These are phyloP conservation scores for Phaeosphaeriaceae sp. DNA, from an alignment of 2,329 filamentous ascomycete genomes.

Conservation along the genomic window DNA sequence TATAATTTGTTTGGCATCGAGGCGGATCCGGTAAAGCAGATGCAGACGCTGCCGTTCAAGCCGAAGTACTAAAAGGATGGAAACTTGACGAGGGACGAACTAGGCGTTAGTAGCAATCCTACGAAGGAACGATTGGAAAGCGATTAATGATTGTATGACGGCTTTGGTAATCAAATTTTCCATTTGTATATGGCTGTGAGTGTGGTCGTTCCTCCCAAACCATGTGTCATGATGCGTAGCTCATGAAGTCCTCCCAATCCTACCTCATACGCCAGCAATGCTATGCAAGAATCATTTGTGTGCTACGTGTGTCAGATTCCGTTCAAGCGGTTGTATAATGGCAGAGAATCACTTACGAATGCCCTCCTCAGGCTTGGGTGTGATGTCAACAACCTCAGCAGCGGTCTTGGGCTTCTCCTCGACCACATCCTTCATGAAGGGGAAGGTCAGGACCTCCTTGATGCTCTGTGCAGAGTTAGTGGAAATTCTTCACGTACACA, in stretches of 20 bases:
- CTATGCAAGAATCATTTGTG: constrained; percentile 29
- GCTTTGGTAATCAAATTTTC: background rate
- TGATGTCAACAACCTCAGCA: constrained; percentile 68
- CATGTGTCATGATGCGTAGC: constrained; percentile 14
- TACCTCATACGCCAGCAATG: constrained; percentile 18
- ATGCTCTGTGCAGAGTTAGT: constrained; percentile 62
- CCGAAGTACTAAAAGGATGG: constrained; percentile 50
- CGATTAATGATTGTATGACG: no score
- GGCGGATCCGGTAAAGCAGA: constrained; percentile 51
- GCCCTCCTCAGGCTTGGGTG: constrained; percentile 67
- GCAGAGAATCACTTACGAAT: constrained; percentile 49
- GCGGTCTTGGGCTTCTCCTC: constrained; percentile 55
- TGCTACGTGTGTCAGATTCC: constrained; percentile 17
- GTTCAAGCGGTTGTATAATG: background rate
- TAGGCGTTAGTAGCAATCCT: no score
- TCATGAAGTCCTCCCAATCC: constrained; percentile 6
- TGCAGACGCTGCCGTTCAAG: constrained; percentile 57
- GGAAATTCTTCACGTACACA: no score
- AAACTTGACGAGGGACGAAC: no score
- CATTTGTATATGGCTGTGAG: background rate
- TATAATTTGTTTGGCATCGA: constrained; percentile 57
- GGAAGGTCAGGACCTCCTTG: constrained; percentile 95
- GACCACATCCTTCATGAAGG: constrained; percentile 85
- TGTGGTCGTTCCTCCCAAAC: background rate
- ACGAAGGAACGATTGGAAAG: no score